Evolutionary conservation across 177 flowering plant genomes (phyloP).

Genomic region (Vitis hybrid): DNA sequence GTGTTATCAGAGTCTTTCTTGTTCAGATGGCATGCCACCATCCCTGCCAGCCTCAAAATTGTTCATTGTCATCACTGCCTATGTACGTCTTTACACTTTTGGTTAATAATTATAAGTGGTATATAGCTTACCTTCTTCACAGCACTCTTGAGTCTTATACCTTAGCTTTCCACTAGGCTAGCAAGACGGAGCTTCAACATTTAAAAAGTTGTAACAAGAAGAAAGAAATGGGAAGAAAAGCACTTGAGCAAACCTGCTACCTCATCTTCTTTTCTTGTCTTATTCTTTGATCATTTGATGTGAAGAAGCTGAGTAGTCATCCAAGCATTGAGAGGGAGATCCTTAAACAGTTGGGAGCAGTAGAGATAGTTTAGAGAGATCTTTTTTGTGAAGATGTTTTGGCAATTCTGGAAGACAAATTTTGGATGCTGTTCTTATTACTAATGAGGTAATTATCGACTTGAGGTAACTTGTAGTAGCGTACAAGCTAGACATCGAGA

Average conservation of each 20-base stretch:
- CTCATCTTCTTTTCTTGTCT: slow-evolving; percentile 1
- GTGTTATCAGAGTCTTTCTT: slow-evolving; percentile 14
- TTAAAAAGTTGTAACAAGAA: slow-evolving; percentile 4
- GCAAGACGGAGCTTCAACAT: slow-evolving; percentile 24
- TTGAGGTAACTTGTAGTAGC: too few species aligned
- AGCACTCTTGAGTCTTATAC: slow-evolving; percentile 32
- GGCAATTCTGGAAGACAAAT: too few species aligned
- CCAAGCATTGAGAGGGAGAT: too few species aligned
- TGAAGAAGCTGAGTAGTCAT: background rate
- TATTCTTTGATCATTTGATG: background rate
- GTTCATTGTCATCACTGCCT: slow-evolving; percentile 23
- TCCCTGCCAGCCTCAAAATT: slow-evolving; percentile 18
- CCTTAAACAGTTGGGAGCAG: too few species aligned
- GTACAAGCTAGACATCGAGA: too few species aligned
- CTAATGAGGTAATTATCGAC: too few species aligned
- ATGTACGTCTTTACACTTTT: slow-evolving; percentile 13
- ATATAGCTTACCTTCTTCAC: slow-evolving; percentile 27
- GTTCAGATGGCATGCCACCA: slow-evolving; percentile 22
- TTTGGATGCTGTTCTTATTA: too few species aligned
- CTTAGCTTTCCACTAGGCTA: slow-evolving; percentile 32
- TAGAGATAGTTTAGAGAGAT: too few species aligned
- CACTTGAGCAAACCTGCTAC: slow-evolving; percentile 2
- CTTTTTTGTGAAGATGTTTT: too few species aligned
- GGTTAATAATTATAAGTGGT: slow-evolving; percentile 33
- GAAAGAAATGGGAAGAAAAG: slow-evolving; percentile 2